These are phyloP conservation scores for Cucumis sativus DNA, from an alignment of 306 rosid genomes.

Conservation along the genomic window Cucumber_9930_V3 NC_026659.2:20550001-20550500, in stretches of 20 bases:
- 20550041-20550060: conserved; percentile 12
- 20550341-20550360: background rate
- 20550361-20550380: background rate
- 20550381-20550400: background rate
- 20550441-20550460: background rate
- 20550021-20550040: conserved; percentile 43
- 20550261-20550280: background rate
- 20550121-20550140: conserved; percentile 8
- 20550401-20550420: background rate
- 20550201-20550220: background rate
- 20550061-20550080: background rate
- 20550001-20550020: conserved; percentile 59
- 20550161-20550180: conserved; percentile 18
- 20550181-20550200: background rate
- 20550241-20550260: background rate
- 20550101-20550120: conserved; percentile 11
- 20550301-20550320: background rate
- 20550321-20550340: background rate
- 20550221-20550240: background rate
- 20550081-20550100: background rate
- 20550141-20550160: background rate
- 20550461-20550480: background rate
- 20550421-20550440: background rate
- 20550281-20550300: background rate
- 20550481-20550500: too few species aligned